Base-by-base conservation (phyloP, 129 eudicot genomes). In the Chrysanthemum lavandulifolium region DNA sequence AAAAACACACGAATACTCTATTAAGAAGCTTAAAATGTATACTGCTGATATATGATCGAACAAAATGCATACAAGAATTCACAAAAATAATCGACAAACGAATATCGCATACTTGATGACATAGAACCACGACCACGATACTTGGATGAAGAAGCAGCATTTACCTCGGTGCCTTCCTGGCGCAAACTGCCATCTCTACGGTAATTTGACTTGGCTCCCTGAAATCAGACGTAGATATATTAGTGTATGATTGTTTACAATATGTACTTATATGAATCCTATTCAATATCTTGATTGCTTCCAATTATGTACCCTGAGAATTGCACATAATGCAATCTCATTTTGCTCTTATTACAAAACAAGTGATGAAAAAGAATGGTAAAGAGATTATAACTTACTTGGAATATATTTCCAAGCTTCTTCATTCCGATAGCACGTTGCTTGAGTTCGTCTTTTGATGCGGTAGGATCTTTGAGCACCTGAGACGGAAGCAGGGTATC, bases 381-480 rank as follows among this genome's bases (percentile, higher is more conserved):
- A 43, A 43, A 63, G 33, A 29, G 19, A 21, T 60, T 45, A 25
- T 36, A n/a, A 84, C 86, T 83, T 87, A 90, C 97, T 67, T 83
- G 97, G 55, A 90, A 85, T 61, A 90, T 87, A 31, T 82, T 79
- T 54, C 97, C 97, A 65, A 90, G 94, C 82, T 87, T 87, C 80
- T 71, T 87, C 94, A 90, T 79, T 15, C 83, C 97, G 51, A 29
- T 82, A 36, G 94, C 91, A 18, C 91, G 83, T 55, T 40, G 68
- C 83, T 76, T 85, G 48, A 85, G 81, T 68, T 76, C 83, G 45
- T 90, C 96, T 86, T 79, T 87, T 14, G 94, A 76, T 67, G 72
- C 91, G 31, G 75, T 85, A 25, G 88, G 79, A 73, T 90, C 96
- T 82, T 69, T 87, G 53, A 90, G 87, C 76, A 90, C 94, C 94